These are phyloP conservation scores for Hypoxylon lenormandii DNA, from an alignment of 495 filamentous ascomycete species.

Conservation along the genomic window DNA sequence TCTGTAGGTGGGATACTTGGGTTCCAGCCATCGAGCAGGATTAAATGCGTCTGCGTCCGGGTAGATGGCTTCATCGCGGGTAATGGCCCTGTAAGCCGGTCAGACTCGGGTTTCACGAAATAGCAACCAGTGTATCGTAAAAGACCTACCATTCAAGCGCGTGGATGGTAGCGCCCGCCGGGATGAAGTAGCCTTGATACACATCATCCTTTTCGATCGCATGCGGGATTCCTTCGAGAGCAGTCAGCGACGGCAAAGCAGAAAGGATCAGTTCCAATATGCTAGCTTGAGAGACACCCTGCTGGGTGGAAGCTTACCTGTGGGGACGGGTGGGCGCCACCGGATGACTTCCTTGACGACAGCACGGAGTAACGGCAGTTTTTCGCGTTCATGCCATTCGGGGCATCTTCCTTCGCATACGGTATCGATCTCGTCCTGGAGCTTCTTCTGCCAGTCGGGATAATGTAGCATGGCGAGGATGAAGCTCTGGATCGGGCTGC, in stretches of 20 bases:
- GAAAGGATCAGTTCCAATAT: neutral
- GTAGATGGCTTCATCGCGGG: conserved; percentile 68
- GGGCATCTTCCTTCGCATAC: conserved; percentile 63
- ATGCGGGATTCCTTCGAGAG: conserved; percentile 64
- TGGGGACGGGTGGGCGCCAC: conserved; percentile 69
- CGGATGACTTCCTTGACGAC: conserved; percentile 71
- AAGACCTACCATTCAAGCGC: conserved; percentile 64
- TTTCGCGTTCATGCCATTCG: conserved; percentile 60
- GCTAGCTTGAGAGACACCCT: neutral
- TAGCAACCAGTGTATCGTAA: neutral
- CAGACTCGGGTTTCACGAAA: conserved; percentile 39
- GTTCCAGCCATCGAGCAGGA: conserved; percentile 65
- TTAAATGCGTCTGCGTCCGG: conserved; percentile 72
- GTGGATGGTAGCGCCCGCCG: conserved; percentile 67
- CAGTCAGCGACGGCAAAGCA: conserved; percentile 9
- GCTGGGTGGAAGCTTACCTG: conserved; percentile 52
- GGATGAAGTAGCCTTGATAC: conserved; percentile 69
- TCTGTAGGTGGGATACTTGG: conserved; percentile 65
- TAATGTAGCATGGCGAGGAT: conserved; percentile 71
- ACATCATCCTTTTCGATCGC: conserved; percentile 64
- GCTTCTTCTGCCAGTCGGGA: conserved; percentile 65
- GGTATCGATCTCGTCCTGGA: conserved; percentile 68
- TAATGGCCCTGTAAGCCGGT: conserved; percentile 68
- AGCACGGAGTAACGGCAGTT: conserved; percentile 64
- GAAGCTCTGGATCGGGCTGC: conserved; percentile 67